Conservation (phyloP, 2,329 filamentous ascomycete species). For the Aspergillus cejpii region DNA sequence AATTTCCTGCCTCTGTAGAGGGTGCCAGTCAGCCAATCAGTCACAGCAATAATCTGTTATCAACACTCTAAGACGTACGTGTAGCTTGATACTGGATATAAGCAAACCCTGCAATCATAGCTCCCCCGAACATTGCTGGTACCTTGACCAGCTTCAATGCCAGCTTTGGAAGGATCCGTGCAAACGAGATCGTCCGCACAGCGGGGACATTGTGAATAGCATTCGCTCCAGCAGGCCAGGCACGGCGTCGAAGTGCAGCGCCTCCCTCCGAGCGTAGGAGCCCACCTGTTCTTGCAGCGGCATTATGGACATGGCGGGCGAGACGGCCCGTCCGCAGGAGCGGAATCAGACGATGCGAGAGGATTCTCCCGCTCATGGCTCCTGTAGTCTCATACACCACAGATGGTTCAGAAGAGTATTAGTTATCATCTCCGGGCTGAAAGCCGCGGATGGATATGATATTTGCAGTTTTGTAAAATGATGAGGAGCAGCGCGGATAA, state of each 20-base stretch:
- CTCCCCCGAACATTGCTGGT: slow-evolving; percentile 84
- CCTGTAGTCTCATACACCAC: slow-evolving; percentile 34
- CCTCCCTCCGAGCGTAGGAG: slow-evolving; percentile 61
- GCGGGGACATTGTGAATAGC: slow-evolving; percentile 73
- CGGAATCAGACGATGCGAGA: slow-evolving; percentile 66
- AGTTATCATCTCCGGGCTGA: slow-evolving; percentile 19
- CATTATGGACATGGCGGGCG: slow-evolving; percentile 58
- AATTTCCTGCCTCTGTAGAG: slow-evolving; percentile 62
- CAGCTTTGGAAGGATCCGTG: slow-evolving; percentile 69
- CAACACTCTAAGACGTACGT: slow-evolving; percentile 57
- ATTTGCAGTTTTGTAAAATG: slow-evolving; percentile 5
- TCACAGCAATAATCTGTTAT: background rate
- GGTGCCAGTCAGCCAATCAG: slow-evolving; percentile 7
- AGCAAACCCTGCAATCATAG: slow-evolving; percentile 76
- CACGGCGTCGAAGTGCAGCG: slow-evolving; percentile 55
- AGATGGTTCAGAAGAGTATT: slow-evolving; percentile 7
- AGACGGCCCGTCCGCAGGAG: slow-evolving; percentile 56
- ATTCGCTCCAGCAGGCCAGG: slow-evolving; percentile 71
- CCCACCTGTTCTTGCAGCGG: slow-evolving; percentile 57
- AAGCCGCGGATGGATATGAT: slow-evolving; percentile 10
- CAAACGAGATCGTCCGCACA: slow-evolving; percentile 60
- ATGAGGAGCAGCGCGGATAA: slow-evolving; percentile 2
- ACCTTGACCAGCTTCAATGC: slow-evolving; percentile 82
- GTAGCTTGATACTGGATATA: slow-evolving; percentile 96
- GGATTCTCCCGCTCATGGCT: slow-evolving; percentile 65